phyloP scores from a whole-genome alignment of 352 stramenopile species.

The Globisporangium splendens region DNA sequence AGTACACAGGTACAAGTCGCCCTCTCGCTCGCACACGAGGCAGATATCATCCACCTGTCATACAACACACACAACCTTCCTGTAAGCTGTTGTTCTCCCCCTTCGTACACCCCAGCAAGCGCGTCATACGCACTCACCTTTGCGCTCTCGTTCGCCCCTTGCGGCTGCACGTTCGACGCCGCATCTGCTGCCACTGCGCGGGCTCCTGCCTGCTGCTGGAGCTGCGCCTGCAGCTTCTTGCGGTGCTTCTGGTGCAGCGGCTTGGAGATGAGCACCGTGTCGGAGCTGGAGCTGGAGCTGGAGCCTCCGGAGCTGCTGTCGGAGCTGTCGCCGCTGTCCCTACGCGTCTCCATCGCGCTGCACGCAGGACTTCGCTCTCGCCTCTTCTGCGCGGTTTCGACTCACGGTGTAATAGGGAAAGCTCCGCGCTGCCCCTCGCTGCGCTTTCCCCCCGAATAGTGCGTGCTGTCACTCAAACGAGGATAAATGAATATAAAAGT shows the following conservation, averaged over 20 bases:
- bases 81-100: too few relatives aligned
- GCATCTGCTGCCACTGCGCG: background rate
- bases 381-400: too few relatives aligned
- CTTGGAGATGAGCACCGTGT: slow-evolving; percentile 75
- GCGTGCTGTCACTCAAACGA: slow-evolving; percentile 2
- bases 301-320: slow-evolving; percentile 62
- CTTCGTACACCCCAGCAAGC: too few relatives aligned
- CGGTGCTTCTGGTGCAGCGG: slow-evolving; percentile 57
- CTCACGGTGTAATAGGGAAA: too few relatives aligned
- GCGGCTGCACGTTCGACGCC: too few relatives aligned
- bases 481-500: slow-evolving; percentile 4
- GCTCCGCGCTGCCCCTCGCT: too few relatives aligned
- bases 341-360: slow-evolving; percentile 7
- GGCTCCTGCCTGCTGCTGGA: slow-evolving; percentile 26
- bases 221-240: slow-evolving; percentile 53
- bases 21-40: slow-evolving; percentile 61
- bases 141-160: background rate
- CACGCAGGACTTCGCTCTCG: background rate
- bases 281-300: slow-evolving; percentile 57
- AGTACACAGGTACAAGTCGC: slow-evolving; percentile 44
- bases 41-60: slow-evolving; percentile 60
- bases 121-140: too few relatives aligned
- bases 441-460: too few relatives aligned
- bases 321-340: slow-evolving; percentile 22
- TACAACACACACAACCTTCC: background rate